A percentile compares a stretch with the other conserved stretches of the same genome.
phyloP scores from a whole-genome alignment of 768 basidiomycete species.

The Boletus subcaerulescens region DNA sequence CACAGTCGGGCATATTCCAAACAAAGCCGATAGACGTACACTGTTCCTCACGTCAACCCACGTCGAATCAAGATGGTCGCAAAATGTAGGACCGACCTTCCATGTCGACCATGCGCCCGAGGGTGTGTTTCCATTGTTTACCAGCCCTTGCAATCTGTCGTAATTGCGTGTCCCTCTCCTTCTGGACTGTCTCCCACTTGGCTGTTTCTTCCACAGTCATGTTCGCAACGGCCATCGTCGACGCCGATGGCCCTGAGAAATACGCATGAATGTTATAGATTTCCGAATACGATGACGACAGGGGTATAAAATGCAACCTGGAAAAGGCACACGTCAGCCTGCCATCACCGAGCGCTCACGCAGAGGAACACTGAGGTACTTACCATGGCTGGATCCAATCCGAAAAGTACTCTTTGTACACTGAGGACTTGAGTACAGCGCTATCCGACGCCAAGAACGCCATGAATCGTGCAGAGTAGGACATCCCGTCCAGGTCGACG shows the following conservation, averaged over 20 bases:
- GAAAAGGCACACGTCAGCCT: background rate
- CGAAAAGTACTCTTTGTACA: conserved; percentile 87
- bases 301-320: conserved; percentile 94
- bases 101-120: conserved; percentile 86
- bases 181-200: conserved; percentile 31
- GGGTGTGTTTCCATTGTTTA: conserved; percentile 86
- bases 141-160: conserved; percentile 86
- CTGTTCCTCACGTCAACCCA: conserved; percentile 35
- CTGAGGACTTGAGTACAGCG: conserved; percentile 84
- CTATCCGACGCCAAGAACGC: conserved; percentile 83
- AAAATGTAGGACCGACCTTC: conserved; percentile 58
- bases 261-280: conserved; percentile 92
- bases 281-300: conserved; percentile 83
- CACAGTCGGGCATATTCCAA: conserved; percentile 86
- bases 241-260: conserved; percentile 80
- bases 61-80: background rate
- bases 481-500: conserved; percentile 92
- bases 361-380: conserved; percentile 15
- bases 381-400: conserved; percentile 93
- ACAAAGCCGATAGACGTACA: conserved; percentile 83
- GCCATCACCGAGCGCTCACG: background rate
- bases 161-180: conserved; percentile 69
- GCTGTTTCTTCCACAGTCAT: conserved; percentile 37
- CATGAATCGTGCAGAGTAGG: conserved; percentile 89
- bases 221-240: conserved; percentile 54